Evolutionary conservation across 352 stramenopile genomes (phyloP), one percentile per base, ranked within the genome.

Genomic region (Phytophthora uliginosa): DNA sequence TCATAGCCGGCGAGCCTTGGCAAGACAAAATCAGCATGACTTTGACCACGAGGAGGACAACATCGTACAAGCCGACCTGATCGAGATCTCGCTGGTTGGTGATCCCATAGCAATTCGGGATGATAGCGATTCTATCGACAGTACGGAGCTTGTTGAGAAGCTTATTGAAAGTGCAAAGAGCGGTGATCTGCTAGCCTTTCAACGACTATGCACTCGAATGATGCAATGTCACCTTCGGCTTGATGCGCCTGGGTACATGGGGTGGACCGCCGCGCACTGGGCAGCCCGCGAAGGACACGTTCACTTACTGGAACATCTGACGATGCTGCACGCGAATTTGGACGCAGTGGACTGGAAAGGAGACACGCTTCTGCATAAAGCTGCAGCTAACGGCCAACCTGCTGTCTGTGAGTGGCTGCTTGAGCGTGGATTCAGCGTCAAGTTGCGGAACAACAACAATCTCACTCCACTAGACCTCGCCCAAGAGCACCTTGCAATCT

Each of bases 241-340:
- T 0, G 84, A 94, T 64, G 71, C 73, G 10, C 78, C 79, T 0
- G 86, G 88, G 5, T 91, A 90, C 38, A 86, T 95, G 80, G 86
- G 86, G 34, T 95, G 88, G 86, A 93, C 85, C 17, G 78, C 88
- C 2, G 88, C 86, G 4, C 88, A 95, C 55, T 95, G 88, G 88
- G 86, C 88, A 15, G 86, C 86, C 7, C 82, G 85, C 15, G 76
- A 92, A 13, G 88, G 88, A 6, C 86, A 94, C 55, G 54, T 92
- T 4, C 69, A 86, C 36, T 73, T 94, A 22, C 77, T 95, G 10
- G 83, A 92, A 64, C 88, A 91, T 58, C 62, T 95, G 4, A 70
- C 70, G 5, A 63, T 71, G 8, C 55, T 75, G 17, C 74, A 84
- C 47, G 82, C 85, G 51, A 92, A 92, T 50, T 77, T 95, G 59